Conservation (phyloP, 305 asterid genomes). For the Solanum hybrid region DNA sequence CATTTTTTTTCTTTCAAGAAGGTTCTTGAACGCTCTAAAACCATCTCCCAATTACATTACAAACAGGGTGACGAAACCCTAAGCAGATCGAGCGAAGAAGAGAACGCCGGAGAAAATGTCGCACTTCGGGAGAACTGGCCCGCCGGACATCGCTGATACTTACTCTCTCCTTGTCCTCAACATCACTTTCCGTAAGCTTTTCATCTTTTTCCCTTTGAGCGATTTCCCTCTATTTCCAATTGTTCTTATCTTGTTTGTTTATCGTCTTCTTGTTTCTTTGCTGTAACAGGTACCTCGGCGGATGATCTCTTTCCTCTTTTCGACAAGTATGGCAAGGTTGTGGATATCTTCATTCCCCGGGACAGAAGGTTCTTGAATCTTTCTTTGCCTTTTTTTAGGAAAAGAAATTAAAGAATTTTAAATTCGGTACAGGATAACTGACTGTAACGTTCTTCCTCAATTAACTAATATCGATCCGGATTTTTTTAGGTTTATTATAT, state of each 20-base stretch:
- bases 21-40: background rate
- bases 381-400: background rate
- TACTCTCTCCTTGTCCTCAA: conserved; percentile 92
- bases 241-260: background rate
- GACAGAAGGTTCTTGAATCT: conserved; percentile 60
- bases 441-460: background rate
- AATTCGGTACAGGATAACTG: background rate
- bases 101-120: conserved; percentile 37
- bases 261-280: background rate
- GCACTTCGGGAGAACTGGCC: conserved; percentile 98
- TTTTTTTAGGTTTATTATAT: background rate
- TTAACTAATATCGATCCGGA: background rate
- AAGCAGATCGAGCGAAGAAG: background rate
- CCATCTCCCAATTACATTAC: background rate
- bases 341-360: conserved; percentile 90
- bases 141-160: conserved; percentile 94
- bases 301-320: conserved; percentile 93
- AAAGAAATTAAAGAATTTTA: background rate
- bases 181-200: conserved; percentile 71
- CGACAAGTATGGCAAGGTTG: conserved; percentile 91
- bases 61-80: background rate
- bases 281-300: conserved; percentile 71
- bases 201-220: background rate
- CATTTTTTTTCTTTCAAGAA: background rate
- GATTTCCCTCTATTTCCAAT: background rate